A percentile compares a stretch with the other conserved stretches of the same genome.
phyloP scores from a whole-genome alignment of 108 stramenopile genomes.

The Pseudonitzschia multiseries region DNA sequence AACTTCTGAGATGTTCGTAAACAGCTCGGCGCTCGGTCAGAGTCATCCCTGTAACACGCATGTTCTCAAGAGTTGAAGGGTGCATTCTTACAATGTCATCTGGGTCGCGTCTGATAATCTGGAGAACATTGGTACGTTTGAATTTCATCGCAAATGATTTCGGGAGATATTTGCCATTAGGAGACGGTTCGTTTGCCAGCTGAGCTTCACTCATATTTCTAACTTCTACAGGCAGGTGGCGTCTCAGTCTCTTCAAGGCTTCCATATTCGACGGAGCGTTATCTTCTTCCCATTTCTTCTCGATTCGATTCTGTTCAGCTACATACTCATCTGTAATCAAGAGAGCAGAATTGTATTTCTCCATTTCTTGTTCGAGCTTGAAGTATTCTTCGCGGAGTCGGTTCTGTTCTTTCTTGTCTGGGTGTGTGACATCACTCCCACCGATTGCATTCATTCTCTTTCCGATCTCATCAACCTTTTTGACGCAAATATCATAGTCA shows the following conservation, averaged over 20 bases:
- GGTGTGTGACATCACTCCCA: slow-evolving; percentile 47
- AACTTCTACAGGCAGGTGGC: slow-evolving; percentile 63
- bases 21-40: slow-evolving; percentile 61
- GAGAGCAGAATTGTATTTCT: slow-evolving; percentile 54
- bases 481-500: slow-evolving; percentile 45
- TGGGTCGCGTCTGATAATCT: slow-evolving; percentile 50
- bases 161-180: slow-evolving; percentile 57
- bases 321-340: slow-evolving; percentile 54
- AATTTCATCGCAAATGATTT: slow-evolving; percentile 54
- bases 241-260: slow-evolving; percentile 50
- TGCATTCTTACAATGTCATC: slow-evolving; percentile 58
- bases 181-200: slow-evolving; percentile 39
- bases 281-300: slow-evolving; percentile 56
- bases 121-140: slow-evolving; percentile 61
- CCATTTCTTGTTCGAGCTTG: slow-evolving; percentile 68
- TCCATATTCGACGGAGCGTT: slow-evolving; percentile 44
- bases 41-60: slow-evolving; percentile 63
- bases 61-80: slow-evolving; percentile 59
- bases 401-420: slow-evolving; percentile 59
- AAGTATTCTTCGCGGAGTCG: slow-evolving; percentile 62
- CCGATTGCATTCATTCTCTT: slow-evolving; percentile 65
- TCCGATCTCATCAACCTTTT: slow-evolving; percentile 49
- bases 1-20: slow-evolving; percentile 43
- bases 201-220: slow-evolving; percentile 59
- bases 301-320: slow-evolving; percentile 49